phyloP scores from a whole-genome alignment of 164 flowering plant species.

The Kalanchoe fedtschenkoi region DNA sequence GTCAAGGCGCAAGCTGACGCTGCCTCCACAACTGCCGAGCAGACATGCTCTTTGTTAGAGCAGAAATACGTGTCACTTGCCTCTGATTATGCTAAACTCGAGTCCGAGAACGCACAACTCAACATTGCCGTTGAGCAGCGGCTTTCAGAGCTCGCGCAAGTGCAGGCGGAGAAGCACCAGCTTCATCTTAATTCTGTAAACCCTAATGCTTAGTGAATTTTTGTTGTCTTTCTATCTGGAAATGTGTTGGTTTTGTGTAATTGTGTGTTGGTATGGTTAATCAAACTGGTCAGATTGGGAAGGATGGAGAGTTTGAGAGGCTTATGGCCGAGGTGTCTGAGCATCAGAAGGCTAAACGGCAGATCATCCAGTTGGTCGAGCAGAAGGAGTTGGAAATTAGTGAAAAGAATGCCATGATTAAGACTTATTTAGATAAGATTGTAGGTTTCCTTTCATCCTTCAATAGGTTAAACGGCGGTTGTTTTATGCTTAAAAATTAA shows the following conservation, averaged over 20 bases:
- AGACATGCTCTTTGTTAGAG: constrained; percentile 73
- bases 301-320: constrained; percentile 75
- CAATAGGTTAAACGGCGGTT: too few relatives aligned
- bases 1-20: constrained; percentile 76
- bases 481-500: too few relatives aligned
- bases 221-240: not conserved
- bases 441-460: constrained; percentile 24
- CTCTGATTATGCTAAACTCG: constrained; percentile 44
- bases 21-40: constrained; percentile 75
- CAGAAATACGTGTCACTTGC: constrained; percentile 74
- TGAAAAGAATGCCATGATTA: constrained; percentile 69
- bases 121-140: constrained; percentile 36
- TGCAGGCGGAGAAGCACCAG: constrained; percentile 61
- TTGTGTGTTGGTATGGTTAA: not conserved
- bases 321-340: constrained; percentile 47
- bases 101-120: constrained; percentile 41
- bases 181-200: constrained; percentile 42
- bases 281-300: constrained; percentile 52
- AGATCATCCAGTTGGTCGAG: constrained; percentile 65
- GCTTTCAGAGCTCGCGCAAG: constrained; percentile 46
- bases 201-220: not conserved
- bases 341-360: constrained; percentile 65
- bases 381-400: constrained; percentile 61
- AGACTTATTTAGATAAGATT: constrained; percentile 75
- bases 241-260: not conserved